phyloP scores from a whole-genome alignment of 2,329 filamentous ascomycete genomes.

The Aspergillus ustus region DNA sequence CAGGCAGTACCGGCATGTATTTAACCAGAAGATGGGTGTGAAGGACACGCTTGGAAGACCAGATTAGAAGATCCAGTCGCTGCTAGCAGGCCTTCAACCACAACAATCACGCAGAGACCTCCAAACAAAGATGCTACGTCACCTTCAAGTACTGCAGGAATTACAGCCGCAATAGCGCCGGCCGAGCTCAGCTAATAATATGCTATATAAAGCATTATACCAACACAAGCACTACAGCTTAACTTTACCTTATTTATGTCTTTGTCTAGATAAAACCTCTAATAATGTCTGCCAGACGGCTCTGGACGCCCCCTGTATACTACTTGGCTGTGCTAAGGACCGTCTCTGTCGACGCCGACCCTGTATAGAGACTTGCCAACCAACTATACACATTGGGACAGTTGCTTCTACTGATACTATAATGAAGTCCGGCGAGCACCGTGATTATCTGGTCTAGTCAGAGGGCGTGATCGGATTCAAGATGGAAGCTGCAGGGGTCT shows the following conservation, averaged over 20 bases:
- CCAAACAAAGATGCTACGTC: not conserved
- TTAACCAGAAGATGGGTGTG: not conserved
- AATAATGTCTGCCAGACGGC: not conserved
- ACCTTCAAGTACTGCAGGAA: not conserved
- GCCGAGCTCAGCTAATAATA: not conserved
- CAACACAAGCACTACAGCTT: not conserved
- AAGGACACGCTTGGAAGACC: not conserved
- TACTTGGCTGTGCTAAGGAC: slow-evolving; percentile 16
- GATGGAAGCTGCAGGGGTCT: slow-evolving; percentile 14
- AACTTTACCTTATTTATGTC: not conserved
- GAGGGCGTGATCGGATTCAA: slow-evolving; percentile 23
- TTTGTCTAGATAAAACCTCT: not conserved
- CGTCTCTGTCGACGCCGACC: not conserved
- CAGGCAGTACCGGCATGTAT: slow-evolving; percentile 5
- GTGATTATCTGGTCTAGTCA: slow-evolving; percentile 8
- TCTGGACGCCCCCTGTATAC: not conserved
- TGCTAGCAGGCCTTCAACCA: not conserved
- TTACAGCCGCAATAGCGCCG: not conserved
- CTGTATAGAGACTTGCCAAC: not conserved
- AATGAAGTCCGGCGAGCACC: slow-evolving; percentile 17
- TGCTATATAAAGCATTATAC: slow-evolving; percentile 1
- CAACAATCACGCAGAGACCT: not conserved
- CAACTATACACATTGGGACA: slow-evolving; percentile 11
- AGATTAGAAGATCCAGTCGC: not conserved
- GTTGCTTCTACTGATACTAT: slow-evolving; percentile 19